Base-by-base conservation (phyloP, 805 yeast genomes). In the Cyberlindnera euphorbiae region DNA sequence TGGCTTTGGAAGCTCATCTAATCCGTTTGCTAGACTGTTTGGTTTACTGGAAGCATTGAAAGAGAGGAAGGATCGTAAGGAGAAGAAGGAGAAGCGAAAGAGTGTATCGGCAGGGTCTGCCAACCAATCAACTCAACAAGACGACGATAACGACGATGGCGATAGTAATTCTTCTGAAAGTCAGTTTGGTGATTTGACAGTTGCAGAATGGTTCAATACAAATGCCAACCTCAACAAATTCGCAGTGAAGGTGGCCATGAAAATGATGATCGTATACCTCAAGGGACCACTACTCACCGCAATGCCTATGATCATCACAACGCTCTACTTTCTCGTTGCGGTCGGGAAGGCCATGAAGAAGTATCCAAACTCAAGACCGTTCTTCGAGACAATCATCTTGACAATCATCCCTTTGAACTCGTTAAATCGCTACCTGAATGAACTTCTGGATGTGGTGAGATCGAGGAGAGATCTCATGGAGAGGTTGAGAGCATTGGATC, bases 11-110 rank as follows among this genome's bases (percentile, higher is more conserved):
- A 82, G 81, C 52, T 71, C 83, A 5, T 66, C 68, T 30, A 83
- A 81, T 51, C 88, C 90, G 14, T 82, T 83, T 60, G 87, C 90
- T 6, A 75, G 79, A 49, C 54, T 84, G 11, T 84, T 84, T 58
- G 79, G 74, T 38, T 62, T 84, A 16, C 82, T 89, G 1, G 83
- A 79, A 50, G 84, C 80, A 13, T 59, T 84, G 42, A 79, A 74
- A 41, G 87, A 80, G 47, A 64, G 88, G 33, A 80, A 73, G 46
- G 88, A 79, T 38, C 77, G 80, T 41, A 82, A 81, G 46, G 90
- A 82, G 36, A 68, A 75, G 36, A 77, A 79, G 45, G 67, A 76
- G 21, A 75, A 71, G 41, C 36, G 48, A 41, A 47, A 36, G 32
- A 36, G 36, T 35, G 52, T 39, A 24, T 15, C n/a, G 27, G 8